Conservation (phyloP, 768 basidiomycete genomes). For the Hygrocybe punicea region DNA sequence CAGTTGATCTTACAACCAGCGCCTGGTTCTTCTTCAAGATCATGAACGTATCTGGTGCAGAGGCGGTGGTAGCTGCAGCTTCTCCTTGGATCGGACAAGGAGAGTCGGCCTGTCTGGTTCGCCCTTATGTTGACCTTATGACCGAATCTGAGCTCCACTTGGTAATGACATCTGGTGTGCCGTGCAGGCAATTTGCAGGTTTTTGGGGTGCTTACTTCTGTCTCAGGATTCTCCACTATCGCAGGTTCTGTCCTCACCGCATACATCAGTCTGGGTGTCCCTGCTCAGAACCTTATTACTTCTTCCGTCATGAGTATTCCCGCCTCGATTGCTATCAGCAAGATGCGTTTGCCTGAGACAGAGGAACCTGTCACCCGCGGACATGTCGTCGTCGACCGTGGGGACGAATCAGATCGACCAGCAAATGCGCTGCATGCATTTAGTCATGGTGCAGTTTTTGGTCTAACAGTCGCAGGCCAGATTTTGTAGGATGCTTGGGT, state of each 20-base stretch:
- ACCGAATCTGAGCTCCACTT: conserved; percentile 76
- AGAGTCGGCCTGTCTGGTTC: conserved; percentile 82
- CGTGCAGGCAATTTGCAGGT: conserved; percentile 9
- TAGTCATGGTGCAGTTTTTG: conserved; percentile 79
- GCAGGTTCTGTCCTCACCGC: conserved; percentile 86
- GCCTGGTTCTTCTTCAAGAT: conserved; percentile 94
- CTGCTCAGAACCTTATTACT: conserved; percentile 75
- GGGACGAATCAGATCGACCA: conserved; percentile 55
- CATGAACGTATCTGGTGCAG: conserved; percentile 90
- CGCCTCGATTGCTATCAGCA: conserved; percentile 88
- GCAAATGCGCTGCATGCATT: conserved; percentile 88
- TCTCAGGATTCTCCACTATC: conserved; percentile 80
- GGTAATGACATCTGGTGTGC: conserved; percentile 16
- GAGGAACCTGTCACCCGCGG: conserved; percentile 88
- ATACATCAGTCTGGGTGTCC: conserved; percentile 77
- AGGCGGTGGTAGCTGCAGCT: conserved; percentile 88
- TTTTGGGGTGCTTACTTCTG: neutral
- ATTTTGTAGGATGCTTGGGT: conserved; percentile 55
- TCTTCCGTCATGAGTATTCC: conserved; percentile 95
- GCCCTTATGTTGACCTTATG: conserved; percentile 81
- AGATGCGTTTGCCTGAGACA: conserved; percentile 78
- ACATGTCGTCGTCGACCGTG: conserved; percentile 74
- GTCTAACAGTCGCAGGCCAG: conserved; percentile 81
- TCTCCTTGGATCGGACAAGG: conserved; percentile 93
- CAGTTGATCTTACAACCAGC: conserved; percentile 31